Conservation (phyloP, 495 filamentous ascomycete species). For the Penicillium ucsense region DNA sequence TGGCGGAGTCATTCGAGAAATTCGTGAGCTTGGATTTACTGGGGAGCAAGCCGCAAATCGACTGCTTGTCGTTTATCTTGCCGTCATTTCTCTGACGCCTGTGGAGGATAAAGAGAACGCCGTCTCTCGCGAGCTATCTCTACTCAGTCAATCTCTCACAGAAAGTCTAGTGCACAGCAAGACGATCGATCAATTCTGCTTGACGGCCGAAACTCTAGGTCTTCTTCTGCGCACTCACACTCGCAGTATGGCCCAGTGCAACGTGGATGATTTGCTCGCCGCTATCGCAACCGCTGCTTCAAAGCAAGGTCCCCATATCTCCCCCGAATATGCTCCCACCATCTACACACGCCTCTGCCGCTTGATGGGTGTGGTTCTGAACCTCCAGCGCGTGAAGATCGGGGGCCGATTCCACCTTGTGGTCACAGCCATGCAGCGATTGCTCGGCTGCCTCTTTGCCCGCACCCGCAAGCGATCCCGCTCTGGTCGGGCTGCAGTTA, state of each 20-base stretch:
- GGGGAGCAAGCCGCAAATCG: constrained; percentile 23
- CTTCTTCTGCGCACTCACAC: constrained; percentile 47
- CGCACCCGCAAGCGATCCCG: constrained; percentile 38
- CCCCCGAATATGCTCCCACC: constrained; percentile 32
- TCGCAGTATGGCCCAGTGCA: constrained; percentile 54
- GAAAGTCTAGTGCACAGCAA: constrained; percentile 24
- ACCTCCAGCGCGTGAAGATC: constrained; percentile 54
- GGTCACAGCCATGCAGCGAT: constrained; percentile 48
- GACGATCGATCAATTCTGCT: constrained; percentile 43
- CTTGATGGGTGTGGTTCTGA: constrained; percentile 44
- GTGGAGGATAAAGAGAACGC: constrained; percentile 33
- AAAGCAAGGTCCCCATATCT: constrained; percentile 26
- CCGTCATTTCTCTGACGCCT: constrained; percentile 20
- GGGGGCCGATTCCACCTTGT: constrained; percentile 64
- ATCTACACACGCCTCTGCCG: constrained; percentile 55
- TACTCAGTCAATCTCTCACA: constrained; percentile 23
- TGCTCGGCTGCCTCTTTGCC: constrained; percentile 55
- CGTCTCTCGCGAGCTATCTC: constrained; percentile 26
- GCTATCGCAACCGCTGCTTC: constrained; percentile 46
- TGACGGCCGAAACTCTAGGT: constrained; percentile 44
- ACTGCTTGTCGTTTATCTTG: constrained; percentile 30
- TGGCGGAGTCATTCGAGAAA: constrained; percentile 21
- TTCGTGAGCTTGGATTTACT: constrained; percentile 24
- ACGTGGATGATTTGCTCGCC: constrained; percentile 55
- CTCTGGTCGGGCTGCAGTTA: constrained; percentile 18